These are phyloP conservation scores for Trametes meyenii DNA, from an alignment of 768 basidiomycete genomes.

Conservation along the genomic window DNA sequence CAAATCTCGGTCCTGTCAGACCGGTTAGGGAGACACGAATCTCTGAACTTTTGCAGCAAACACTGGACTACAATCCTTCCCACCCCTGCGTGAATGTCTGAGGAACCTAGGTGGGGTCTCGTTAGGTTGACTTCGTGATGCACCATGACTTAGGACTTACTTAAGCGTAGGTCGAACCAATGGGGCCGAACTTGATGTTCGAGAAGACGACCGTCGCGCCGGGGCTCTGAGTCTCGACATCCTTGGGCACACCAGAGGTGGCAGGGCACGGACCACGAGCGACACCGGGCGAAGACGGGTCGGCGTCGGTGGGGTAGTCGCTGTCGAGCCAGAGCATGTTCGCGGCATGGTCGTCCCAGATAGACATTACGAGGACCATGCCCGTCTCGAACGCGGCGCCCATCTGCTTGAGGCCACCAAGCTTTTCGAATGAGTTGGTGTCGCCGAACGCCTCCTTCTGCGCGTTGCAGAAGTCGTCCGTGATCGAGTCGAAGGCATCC, in stretches of 20 bases:
- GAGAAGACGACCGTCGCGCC: conserved; percentile 52
- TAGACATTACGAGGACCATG: conserved; percentile 50
- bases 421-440: conserved; percentile 42
- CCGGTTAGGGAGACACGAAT: background rate
- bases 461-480: conserved; percentile 48
- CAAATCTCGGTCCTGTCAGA: background rate
- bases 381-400: conserved; percentile 41
- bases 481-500: conserved; percentile 48
- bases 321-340: conserved; percentile 33
- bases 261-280: conserved; percentile 55
- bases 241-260: conserved; percentile 46
- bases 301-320: conserved; percentile 30
- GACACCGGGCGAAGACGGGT: conserved; percentile 43
- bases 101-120: too few species aligned
- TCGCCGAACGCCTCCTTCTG: conserved; percentile 51
- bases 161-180: conserved; percentile 46
- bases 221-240: conserved; percentile 44
- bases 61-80: background rate
- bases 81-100: background rate
- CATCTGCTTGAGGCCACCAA: conserved; percentile 44
- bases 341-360: conserved; percentile 60
- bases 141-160: background rate
- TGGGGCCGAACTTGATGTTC: conserved; percentile 56
- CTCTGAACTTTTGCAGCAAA: background rate
- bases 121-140: background rate